A percentile compares a stretch with the other conserved stretches of the same genome.
phyloP scores from a whole-genome alignment of 352 stramenopile species.

The Aphanomyces euteiches region DNA sequence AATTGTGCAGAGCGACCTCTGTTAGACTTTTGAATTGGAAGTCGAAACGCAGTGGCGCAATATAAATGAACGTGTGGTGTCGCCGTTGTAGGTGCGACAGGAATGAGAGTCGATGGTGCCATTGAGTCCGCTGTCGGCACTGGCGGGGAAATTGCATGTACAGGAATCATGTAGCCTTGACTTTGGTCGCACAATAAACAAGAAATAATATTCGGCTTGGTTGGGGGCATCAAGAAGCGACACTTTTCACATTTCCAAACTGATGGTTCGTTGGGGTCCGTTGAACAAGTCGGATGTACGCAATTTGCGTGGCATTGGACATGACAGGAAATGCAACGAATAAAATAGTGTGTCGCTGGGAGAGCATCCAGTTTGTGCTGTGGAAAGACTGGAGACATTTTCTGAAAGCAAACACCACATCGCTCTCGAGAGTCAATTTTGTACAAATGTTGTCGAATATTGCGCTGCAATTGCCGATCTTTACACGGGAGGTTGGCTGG shows the following conservation, averaged over 20 bases:
- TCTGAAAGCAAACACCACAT: conserved; percentile 77
- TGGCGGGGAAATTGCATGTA: not conserved
- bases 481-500: conserved; percentile 43
- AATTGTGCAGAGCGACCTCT: not conserved
- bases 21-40: not conserved
- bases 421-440: conserved; percentile 38
- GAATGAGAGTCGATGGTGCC: not conserved
- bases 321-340: conserved; percentile 84
- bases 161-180: conserved; percentile 77
- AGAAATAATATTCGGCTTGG: conserved; percentile 35
- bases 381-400: conserved; percentile 33
- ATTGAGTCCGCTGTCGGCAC: not conserved
- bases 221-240: conserved; percentile 42
- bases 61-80: conserved; percentile 16
- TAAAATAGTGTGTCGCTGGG: conserved; percentile 53
- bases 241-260: conserved; percentile 84
- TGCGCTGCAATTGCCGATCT: conserved; percentile 39
- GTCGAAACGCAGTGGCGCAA: conserved; percentile 19
- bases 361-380: conserved; percentile 43
- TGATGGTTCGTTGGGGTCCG: conserved; percentile 60
- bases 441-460: not conserved
- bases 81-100: not conserved
- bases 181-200: conserved; percentile 66
- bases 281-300: conserved; percentile 63
- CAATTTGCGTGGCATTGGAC: conserved; percentile 78